Percentiles rank a stretch among this genome's conserved stretches.
Conservation (phyloP, 129 eudicot species). For the Smallanthus sonchifolius region DNA sequence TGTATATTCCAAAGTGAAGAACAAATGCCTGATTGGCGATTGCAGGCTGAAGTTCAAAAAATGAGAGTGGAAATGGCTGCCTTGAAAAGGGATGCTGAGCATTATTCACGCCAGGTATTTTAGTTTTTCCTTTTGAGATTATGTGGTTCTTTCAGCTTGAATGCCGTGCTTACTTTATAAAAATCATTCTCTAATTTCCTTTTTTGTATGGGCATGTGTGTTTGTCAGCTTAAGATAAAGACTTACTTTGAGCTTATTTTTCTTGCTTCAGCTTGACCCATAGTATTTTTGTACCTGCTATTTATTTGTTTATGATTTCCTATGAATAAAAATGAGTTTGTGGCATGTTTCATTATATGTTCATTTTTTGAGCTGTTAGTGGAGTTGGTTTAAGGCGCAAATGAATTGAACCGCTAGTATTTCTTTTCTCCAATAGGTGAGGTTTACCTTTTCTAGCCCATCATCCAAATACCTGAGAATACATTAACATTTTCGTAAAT, state of each 20-base stretch:
- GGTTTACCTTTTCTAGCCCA: not conserved
- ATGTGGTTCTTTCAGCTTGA: not conserved
- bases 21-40: not conserved
- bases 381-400: not conserved
- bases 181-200: not conserved
- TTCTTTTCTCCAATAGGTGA: not conserved
- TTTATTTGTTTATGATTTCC: not conserved
- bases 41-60: conserved; percentile 93
- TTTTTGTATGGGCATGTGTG: not conserved
- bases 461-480: conserved; percentile 2
- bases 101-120: conserved; percentile 90
- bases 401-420: not conserved
- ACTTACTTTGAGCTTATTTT: not conserved
- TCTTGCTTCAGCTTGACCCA: not conserved
- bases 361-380: not conserved
- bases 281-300: not conserved
- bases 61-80: conserved; percentile 98
- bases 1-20: conserved; percentile 10
- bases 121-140: conserved; percentile 7
- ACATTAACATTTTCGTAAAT: not conserved
- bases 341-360: not conserved
- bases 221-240: not conserved
- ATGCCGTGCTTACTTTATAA: not conserved
- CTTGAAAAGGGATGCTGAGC: conserved; percentile 99
- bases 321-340: not conserved